phyloP scores from a whole-genome alignment of 495 filamentous ascomycete genomes.

The Darksidea phi region DNA sequence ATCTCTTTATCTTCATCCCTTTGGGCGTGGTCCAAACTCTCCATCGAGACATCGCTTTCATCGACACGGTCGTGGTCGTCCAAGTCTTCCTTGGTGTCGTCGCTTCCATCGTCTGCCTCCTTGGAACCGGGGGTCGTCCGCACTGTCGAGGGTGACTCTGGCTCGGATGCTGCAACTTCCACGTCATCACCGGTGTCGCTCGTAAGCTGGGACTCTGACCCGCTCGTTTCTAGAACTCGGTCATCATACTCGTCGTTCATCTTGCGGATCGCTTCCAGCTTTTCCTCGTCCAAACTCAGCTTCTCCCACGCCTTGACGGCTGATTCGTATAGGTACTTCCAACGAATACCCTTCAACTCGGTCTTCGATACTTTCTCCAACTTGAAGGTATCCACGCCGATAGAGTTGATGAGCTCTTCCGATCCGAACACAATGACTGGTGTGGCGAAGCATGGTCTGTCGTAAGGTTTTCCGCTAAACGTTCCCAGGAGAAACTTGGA shows the following conservation, averaged over 20 bases:
- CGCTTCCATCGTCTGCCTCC: too few species aligned
- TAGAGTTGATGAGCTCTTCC: not conserved
- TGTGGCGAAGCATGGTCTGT: constrained; percentile 4
- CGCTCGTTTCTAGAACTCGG: not conserved
- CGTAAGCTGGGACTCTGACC: not conserved
- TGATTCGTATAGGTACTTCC: constrained; percentile 12
- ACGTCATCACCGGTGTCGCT: not conserved
- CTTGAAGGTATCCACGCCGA: not conserved
- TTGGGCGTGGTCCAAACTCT: too few species aligned
- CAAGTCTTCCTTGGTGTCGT: too few species aligned
- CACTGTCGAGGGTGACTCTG: too few species aligned
- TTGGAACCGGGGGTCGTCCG: too few species aligned
- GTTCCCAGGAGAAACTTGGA: not conserved
- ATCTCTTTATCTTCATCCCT: too few species aligned
- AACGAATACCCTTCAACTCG: constrained; percentile 10
- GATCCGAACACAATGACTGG: not conserved
- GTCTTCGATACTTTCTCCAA: not conserved
- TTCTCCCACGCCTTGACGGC: constrained; percentile 5
- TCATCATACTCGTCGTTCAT: not conserved
- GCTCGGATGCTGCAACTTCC: too few species aligned
- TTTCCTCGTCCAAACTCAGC: not conserved
- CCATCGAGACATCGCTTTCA: too few species aligned
- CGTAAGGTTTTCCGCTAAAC: constrained; percentile 3
- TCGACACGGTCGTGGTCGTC: too few species aligned
- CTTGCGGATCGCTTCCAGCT: not conserved